phyloP scores from a whole-genome alignment of 2,329 filamentous ascomycete genomes.

The Ophiosphaerella herpotricha region DNA sequence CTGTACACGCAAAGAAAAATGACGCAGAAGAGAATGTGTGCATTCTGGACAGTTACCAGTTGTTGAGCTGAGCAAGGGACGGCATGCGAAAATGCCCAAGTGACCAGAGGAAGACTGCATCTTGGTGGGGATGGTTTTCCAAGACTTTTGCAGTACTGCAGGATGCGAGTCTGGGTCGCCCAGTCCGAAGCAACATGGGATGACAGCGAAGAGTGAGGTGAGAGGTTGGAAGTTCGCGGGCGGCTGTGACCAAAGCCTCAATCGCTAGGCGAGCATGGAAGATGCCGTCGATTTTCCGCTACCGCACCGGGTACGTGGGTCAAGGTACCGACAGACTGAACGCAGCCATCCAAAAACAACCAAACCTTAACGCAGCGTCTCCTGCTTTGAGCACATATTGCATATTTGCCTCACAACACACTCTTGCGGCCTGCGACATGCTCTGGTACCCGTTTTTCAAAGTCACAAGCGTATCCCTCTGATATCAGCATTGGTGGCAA shows the following conservation, averaged over 20 bases:
- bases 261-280: slow-evolving; percentile 8
- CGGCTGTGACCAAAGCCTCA: not conserved
- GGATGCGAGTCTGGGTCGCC: not conserved
- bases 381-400: slow-evolving; percentile 31
- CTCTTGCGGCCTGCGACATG: slow-evolving; percentile 14
- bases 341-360: slow-evolving; percentile 18
- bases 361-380: slow-evolving; percentile 39
- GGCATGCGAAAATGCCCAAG: no score
- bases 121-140: not conserved
- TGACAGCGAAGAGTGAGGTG: not conserved
- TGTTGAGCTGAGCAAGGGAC: no score
- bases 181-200: not conserved
- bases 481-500: not conserved
- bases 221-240: slow-evolving; percentile 9
- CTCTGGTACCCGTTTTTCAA: slow-evolving; percentile 6
- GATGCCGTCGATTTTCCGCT: slow-evolving; percentile 6
- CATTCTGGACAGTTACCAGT: not conserved
- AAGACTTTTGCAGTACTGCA: not conserved
- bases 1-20: not conserved
- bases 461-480: slow-evolving; percentile 1
- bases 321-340: slow-evolving; percentile 17
- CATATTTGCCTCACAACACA: slow-evolving; percentile 18
- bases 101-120: not conserved
- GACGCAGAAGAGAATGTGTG: not conserved
- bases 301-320: slow-evolving; percentile 12